Percentiles rank a stretch among this genome's conserved stretches.
Evolutionary conservation across 1,284 basidiomycete genomes (phyloP).

Genomic region (Moniliella sp.): DNA sequence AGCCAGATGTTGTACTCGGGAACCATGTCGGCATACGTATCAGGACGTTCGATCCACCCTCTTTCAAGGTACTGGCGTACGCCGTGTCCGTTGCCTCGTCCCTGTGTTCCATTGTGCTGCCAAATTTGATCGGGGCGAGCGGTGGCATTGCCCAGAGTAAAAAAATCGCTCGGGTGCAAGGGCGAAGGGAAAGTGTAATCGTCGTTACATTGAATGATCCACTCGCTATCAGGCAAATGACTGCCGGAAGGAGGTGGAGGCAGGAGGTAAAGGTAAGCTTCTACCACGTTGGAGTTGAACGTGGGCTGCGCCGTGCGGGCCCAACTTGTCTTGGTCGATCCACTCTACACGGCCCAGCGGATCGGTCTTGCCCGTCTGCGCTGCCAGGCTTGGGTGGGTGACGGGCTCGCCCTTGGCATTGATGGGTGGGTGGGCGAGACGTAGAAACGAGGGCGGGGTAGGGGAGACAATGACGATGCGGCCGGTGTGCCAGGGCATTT

Average conservation of each 20-base stretch:
- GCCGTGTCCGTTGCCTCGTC: no score
- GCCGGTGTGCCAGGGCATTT: slow-evolving; percentile 3
- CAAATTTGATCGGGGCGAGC: no score
- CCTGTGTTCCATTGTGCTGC: no score
- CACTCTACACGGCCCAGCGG: no score
- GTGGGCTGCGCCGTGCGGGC: background rate
- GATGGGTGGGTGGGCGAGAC: background rate
- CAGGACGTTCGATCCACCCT: background rate
- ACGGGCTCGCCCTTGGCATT: background rate
- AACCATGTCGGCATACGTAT: background rate
- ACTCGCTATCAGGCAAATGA: no score
- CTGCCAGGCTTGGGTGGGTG: background rate
- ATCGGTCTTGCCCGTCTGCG: no score
- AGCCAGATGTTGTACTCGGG: slow-evolving; percentile 1
- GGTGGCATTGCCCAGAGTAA: background rate
- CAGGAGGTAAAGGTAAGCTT: slow-evolving; percentile 2
- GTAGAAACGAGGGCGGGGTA: slow-evolving; percentile 2
- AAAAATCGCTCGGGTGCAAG: slow-evolving; percentile 3
- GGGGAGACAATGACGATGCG: slow-evolving; percentile 2
- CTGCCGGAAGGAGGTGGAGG: slow-evolving; percentile 1
- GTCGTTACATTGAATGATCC: slow-evolving; percentile 3
- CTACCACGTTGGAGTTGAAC: slow-evolving; percentile 3
- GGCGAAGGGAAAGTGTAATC: slow-evolving; percentile 1
- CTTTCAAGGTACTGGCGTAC: slow-evolving; percentile 2
- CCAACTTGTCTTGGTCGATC: slow-evolving; percentile 1